Evolutionary conservation across 352 stramenopile genomes (phyloP), one percentile per base, ranked within the genome.

Genomic region (Lagenidium giganteum): DNA sequence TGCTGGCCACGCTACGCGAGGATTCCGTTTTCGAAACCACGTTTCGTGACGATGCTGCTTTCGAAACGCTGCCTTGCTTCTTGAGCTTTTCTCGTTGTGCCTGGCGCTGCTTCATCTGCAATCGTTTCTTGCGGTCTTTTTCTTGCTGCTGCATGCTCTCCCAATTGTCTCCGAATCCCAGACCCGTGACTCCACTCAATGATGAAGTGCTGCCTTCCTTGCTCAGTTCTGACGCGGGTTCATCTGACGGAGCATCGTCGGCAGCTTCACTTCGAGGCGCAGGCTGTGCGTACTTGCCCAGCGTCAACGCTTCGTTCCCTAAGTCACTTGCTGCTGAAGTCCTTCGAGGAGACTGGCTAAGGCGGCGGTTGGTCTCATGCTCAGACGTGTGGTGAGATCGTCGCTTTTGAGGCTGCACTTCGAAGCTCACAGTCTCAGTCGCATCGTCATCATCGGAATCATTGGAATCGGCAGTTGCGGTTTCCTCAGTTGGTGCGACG

Each of bases 21-120:
- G n/a, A n/a, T n/a, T n/a, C n/a, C n/a, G n/a, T n/a, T n/a, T n/a
- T n/a, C n/a, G n/a, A n/a, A n/a, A n/a, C n/a, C n/a, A n/a, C n/a
- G n/a, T n/a, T n/a, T n/a, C n/a, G n/a, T n/a, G n/a, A n/a, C n/a
- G n/a, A n/a, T n/a, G n/a, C n/a, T n/a, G n/a, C n/a, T n/a, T n/a
- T n/a, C n/a, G n/a, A n/a, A n/a, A n/a, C n/a, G n/a, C n/a, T n/a
- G n/a, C n/a, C n/a, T n/a, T 83, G 68, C 34, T 87, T 87, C 44
- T 83, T 83, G 9, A 85, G 36, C 38, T 88, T 88, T 12, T 91
- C 75, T n/a, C 75, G 70, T 34, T 87, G 78, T 13, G 73, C 75
- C 56, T 91, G 78, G 1, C 78, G 65, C 35, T 91, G 78, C 30
- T 88, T 91, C 14, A 72, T 40, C 55, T 84, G 72, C 21, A 88